phyloP scores from a whole-genome alignment of 768 basidiomycete genomes.

The Amanita rimosa region DNA sequence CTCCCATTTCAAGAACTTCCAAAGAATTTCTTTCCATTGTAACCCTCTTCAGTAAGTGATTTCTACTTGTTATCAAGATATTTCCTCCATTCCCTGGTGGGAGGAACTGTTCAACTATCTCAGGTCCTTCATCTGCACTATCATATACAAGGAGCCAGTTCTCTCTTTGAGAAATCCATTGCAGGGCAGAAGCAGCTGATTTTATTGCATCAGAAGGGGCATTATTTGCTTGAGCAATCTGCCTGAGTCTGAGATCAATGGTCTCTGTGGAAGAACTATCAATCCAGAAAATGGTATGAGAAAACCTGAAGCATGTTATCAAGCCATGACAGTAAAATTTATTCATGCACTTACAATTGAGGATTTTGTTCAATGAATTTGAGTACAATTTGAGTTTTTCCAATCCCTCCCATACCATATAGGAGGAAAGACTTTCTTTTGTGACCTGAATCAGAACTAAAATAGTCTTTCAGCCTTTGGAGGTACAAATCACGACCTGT shows the following conservation, averaged over 20 bases:
- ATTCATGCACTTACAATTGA: too few relatives aligned
- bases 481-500: slow-evolving; percentile 7
- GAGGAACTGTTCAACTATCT: slow-evolving; percentile 5
- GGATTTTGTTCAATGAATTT: background rate
- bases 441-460: background rate
- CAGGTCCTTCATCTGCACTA: slow-evolving; percentile 10
- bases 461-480: slow-evolving; percentile 8
- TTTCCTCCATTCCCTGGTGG: slow-evolving; percentile 7
- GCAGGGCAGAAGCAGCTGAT: slow-evolving; percentile 2
- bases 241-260: slow-evolving; percentile 2
- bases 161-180: slow-evolving; percentile 8
- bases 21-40: background rate
- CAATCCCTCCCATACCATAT: slow-evolving; percentile 13
- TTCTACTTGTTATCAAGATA: slow-evolving; percentile 12
- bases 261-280: slow-evolving; percentile 11
- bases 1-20: slow-evolving; percentile 10
- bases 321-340: background rate
- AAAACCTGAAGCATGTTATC: slow-evolving; percentile 8
- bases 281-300: slow-evolving; percentile 12
- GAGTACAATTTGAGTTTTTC: slow-evolving; percentile 2
- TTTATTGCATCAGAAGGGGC: background rate
- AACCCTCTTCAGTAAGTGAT: slow-evolving; percentile 5
- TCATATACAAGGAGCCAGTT: slow-evolving; percentile 13
- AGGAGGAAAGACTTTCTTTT: slow-evolving; percentile 9
- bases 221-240: slow-evolving; percentile 7